Conservation (phyloP, 768 basidiomycete species). For the Calocybe cyanea region DNA sequence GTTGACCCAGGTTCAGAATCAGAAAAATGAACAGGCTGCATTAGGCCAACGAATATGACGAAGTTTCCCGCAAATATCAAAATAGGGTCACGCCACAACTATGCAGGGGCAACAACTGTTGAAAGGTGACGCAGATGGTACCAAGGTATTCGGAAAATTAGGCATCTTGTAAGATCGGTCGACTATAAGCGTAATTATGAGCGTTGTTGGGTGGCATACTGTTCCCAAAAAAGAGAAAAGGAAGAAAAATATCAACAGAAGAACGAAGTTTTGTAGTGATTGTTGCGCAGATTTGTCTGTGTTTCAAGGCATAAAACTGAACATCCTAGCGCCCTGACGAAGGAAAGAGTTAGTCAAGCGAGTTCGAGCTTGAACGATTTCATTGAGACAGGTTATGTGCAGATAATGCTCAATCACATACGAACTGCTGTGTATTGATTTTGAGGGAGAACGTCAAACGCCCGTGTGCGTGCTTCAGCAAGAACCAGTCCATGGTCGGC, state of each 20-base stretch:
- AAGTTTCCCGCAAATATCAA: too few relatives aligned
- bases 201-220: not conserved
- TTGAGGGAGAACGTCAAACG: conserved; percentile 77
- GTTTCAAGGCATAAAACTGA: conserved; percentile 32
- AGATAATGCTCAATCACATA: conserved; percentile 36
- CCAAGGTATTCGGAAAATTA: too few relatives aligned
- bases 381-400: conserved; percentile 13
- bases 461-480: conserved; percentile 64
- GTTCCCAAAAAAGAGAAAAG: too few relatives aligned
- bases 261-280: conserved; percentile 5
- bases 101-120: too few relatives aligned
- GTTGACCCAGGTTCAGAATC: too few relatives aligned
- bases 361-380: conserved; percentile 34
- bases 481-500: conserved; percentile 62
- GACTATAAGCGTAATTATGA: not conserved
- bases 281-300: too few relatives aligned
- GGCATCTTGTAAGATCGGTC: too few relatives aligned
- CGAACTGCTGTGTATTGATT: conserved; percentile 75
- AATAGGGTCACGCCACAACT: too few relatives aligned
- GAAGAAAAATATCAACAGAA: not conserved
- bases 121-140: too few relatives aligned
- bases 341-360: conserved; percentile 49
- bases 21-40: too few relatives aligned
- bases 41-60: too few relatives aligned
- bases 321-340: conserved; percentile 52